phyloP scores from a whole-genome alignment of 2,329 filamentous ascomycete genomes.

The Tolypocladium cylindrosporum region DNA sequence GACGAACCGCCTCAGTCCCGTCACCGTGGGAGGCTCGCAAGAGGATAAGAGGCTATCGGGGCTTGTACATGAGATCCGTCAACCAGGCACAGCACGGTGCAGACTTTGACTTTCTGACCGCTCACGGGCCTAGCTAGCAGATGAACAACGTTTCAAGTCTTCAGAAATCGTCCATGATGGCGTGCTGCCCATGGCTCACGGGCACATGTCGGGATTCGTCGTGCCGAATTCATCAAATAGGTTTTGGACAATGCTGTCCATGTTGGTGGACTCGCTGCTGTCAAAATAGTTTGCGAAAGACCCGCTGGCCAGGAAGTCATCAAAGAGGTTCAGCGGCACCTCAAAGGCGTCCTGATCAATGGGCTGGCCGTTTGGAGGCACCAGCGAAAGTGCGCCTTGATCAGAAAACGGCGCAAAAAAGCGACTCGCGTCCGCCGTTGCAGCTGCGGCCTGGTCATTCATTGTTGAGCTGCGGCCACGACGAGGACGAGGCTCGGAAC shows the following conservation, averaged over 20 bases:
- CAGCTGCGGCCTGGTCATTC: background rate
- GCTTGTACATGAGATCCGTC: slow-evolving; percentile 47
- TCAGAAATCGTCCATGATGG: background rate
- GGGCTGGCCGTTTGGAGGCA: background rate
- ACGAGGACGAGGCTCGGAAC: background rate
- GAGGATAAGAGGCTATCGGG: slow-evolving; percentile 39
- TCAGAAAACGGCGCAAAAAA: no score
- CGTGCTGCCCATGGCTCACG: background rate
- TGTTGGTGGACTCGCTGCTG: slow-evolving; percentile 15
- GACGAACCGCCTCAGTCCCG: slow-evolving; percentile 3
- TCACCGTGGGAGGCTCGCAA: slow-evolving; percentile 13
- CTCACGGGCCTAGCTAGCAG: slow-evolving; percentile 19
- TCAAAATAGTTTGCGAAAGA: slow-evolving; percentile 18
- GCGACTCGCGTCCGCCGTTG: background rate
- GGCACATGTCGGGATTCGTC: background rate
- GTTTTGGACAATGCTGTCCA: slow-evolving; percentile 22
- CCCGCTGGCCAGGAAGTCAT: slow-evolving; percentile 13
- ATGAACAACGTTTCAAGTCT: background rate
- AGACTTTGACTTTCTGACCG: slow-evolving; percentile 53
- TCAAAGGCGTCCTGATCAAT: slow-evolving; percentile 9
- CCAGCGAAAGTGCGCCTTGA: background rate
- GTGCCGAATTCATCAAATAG: slow-evolving; percentile 19
- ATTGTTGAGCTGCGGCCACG: background rate
- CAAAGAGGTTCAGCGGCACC: slow-evolving; percentile 9
- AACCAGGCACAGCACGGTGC: slow-evolving; percentile 50